Conservation (phyloP, 2,329 filamentous ascomycete genomes). For the Fusarium sp. region DNA sequence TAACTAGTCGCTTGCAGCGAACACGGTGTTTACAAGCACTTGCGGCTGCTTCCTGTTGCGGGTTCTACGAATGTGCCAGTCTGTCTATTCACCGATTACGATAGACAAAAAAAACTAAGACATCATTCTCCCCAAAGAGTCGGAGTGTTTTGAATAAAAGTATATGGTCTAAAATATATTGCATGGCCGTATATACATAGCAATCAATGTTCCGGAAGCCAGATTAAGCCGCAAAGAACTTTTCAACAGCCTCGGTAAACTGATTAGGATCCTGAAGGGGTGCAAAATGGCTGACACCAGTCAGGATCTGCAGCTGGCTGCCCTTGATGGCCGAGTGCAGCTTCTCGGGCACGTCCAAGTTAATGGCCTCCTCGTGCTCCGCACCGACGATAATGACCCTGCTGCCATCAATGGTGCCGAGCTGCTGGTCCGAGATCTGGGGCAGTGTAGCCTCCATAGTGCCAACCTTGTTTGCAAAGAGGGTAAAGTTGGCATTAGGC, state of each 20-base stretch:
- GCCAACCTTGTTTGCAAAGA: conserved; percentile 56
- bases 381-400: conserved; percentile 52
- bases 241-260: conserved; percentile 52
- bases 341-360: conserved; percentile 53
- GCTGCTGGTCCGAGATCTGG: conserved; percentile 49
- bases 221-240: conserved; percentile 39
- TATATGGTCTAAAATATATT: no score
- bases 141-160: no score
- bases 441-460: conserved; percentile 57
- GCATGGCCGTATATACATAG: no score
- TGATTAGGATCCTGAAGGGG: conserved; percentile 58
- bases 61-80: no score
- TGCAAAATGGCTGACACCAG: conserved; percentile 60
- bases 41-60: no score
- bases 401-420: conserved; percentile 48
- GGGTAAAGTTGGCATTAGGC: conserved; percentile 54
- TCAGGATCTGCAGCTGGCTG: conserved; percentile 55
- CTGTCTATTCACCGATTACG: no score
- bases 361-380: conserved; percentile 59
- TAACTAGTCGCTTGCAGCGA: no score
- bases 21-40: no score
- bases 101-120: no score
- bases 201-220: no score
- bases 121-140: no score
- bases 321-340: conserved; percentile 56